Evolutionary conservation across 176 grass and related monocot species (phyloP).

Genomic region (Paspalum vaginatum): DNA sequence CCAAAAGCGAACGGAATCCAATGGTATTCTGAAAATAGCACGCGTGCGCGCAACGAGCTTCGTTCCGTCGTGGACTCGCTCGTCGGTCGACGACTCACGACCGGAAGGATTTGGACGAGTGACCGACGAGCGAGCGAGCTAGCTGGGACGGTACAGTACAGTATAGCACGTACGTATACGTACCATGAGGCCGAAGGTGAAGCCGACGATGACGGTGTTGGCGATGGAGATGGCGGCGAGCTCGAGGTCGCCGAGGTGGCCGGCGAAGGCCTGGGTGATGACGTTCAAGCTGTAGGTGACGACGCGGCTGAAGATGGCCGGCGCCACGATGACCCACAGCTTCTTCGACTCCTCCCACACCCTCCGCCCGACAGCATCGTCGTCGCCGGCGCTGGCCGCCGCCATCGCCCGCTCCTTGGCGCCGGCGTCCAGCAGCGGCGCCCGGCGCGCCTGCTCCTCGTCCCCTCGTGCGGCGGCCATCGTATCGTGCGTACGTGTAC

Average conservation of each 20-base stretch:
- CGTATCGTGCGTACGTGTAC: background rate
- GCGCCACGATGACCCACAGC: constrained; percentile 86
- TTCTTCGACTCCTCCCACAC: constrained; percentile 73
- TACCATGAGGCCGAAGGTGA: constrained; percentile 97
- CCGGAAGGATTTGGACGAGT: too few species aligned
- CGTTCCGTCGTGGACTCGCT: too few species aligned
- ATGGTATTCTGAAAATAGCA: too few species aligned
- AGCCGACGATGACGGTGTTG: constrained; percentile 88
- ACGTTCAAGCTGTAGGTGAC: constrained; percentile 94
- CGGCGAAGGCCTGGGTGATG: constrained; percentile 96
- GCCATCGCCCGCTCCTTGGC: too few species aligned
- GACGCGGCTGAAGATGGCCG: constrained; percentile 91
- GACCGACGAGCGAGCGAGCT: too few species aligned
- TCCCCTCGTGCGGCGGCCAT: constrained; percentile 1
- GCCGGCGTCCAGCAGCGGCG: constrained; percentile 29
- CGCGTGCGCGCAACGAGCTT: too few species aligned
- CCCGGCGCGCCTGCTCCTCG: constrained; percentile 27
- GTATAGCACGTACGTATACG: too few species aligned
- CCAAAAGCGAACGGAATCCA: too few species aligned
- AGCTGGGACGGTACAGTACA: too few species aligned
- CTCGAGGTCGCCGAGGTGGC: constrained; percentile 94
- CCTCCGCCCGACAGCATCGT: constrained; percentile 42
- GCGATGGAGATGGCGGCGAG: constrained; percentile 95
- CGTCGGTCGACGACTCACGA: too few species aligned
- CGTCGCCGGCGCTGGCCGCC: too few species aligned